A percentile compares a stretch with the other conserved stretches of the same genome.
These are phyloP conservation scores for Nitzschia palea DNA, from an alignment of 108 stramenopile genomes.

Conservation along the genomic window DNA sequence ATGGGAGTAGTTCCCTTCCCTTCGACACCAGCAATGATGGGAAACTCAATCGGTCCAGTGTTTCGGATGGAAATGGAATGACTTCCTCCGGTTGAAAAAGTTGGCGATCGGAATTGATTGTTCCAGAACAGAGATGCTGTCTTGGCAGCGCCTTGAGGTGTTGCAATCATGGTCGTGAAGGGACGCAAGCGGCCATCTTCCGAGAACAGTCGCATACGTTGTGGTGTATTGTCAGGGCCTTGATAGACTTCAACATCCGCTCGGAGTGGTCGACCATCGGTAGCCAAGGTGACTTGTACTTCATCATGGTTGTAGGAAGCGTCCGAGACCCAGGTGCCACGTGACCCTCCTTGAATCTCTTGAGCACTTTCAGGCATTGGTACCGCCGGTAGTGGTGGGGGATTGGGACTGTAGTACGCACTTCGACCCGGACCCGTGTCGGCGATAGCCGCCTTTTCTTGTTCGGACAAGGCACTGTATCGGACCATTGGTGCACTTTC, in stretches of 20 bases:
- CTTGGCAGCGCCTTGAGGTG: slow-evolving; percentile 36
- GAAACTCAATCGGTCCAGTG: slow-evolving; percentile 65
- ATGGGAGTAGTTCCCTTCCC: background rate
- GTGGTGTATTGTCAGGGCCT: slow-evolving; percentile 71
- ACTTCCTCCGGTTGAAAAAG: background rate
- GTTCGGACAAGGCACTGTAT: background rate
- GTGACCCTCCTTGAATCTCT: slow-evolving; percentile 19
- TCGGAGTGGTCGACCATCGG: slow-evolving; percentile 70
- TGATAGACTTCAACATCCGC: slow-evolving; percentile 72
- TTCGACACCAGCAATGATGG: slow-evolving; percentile 61
- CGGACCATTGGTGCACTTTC: background rate
- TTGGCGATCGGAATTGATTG: background rate
- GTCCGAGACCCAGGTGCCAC: slow-evolving; percentile 23
- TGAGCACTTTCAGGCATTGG: background rate
- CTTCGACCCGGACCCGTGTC: background rate
- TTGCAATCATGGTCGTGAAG: slow-evolving; percentile 60
- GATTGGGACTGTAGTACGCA: background rate
- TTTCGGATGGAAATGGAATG: slow-evolving; percentile 60
- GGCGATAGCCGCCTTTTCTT: background rate
- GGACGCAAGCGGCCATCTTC: slow-evolving; percentile 74
- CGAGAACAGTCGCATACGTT: slow-evolving; percentile 64
- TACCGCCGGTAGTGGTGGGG: background rate
- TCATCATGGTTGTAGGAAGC: slow-evolving; percentile 5
- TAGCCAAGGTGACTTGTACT: slow-evolving; percentile 49
- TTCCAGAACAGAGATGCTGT: background rate